Evolutionary conservation across 257 asterid genomes (phyloP), one percentile per base, ranked within the genome.

Genomic region (Linderniella brevidens): DNA sequence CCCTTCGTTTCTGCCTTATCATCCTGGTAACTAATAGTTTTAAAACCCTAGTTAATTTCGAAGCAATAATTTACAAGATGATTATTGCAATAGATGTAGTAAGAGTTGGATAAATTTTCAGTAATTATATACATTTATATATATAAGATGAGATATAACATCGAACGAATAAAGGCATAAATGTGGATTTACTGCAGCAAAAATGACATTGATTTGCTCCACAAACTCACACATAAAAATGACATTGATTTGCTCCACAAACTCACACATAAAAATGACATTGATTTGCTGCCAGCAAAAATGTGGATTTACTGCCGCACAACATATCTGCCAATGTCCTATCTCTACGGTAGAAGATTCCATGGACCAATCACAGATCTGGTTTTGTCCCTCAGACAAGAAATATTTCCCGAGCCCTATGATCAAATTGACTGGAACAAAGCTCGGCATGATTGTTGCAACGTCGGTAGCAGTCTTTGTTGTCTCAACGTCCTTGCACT

Each of bases 261-360:
- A 25, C 32, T 2, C 32, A 25, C 32, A 2, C n/a, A n/a, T n/a
- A n/a, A n/a, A 6, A 25, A 25, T 25, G 32, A 25, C 32, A 25
- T 25, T 25, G 32, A 2, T 25, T 25, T 25, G 6, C 32, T 25
- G 32, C 6, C 78, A 64, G 95, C 93, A 47, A 83, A 79, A 46
- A 83, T 80, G 95, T 83, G 83, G 92, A 72, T 86, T 17, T 83
- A 77, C 14, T 79, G 93, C 48, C 86, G 93, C 10, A 77, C 90
- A 37, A 68, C 95, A 0, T 79, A 77, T 70, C 77, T 83, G 95
- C 93, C 95, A 0, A 83, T 83, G 95, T 83, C 95, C 8, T 83
- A 83, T 17, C 64, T 83, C 9, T 83, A 83, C 11, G 95, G 85
- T 1, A 58, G 55, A 14, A 72, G 72, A 49, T 79, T 68, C 56